Conservation (phyloP, 768 basidiomycete species). For the Boletus rubroflammeus region DNA sequence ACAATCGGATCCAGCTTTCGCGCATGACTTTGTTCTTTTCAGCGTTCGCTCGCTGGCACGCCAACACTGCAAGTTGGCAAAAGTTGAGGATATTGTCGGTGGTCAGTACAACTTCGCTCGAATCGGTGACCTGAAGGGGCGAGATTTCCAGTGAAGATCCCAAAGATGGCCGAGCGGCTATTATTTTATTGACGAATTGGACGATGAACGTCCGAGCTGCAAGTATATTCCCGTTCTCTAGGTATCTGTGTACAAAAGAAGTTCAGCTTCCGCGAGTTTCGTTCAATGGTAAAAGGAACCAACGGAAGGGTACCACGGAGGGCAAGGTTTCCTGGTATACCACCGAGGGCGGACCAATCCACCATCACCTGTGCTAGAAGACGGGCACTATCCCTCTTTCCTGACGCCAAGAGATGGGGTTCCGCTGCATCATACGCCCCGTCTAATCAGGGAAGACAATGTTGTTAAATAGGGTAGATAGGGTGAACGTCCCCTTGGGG, state of each 20-base stretch:
- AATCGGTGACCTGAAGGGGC: slow-evolving; percentile 42
- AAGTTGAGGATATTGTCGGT: slow-evolving; percentile 81
- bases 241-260: slow-evolving; percentile 46
- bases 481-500: neutral
- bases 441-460: slow-evolving; percentile 45
- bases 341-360: slow-evolving; percentile 64
- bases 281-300: slow-evolving; percentile 10
- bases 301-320: slow-evolving; percentile 84
- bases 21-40: slow-evolving; percentile 72
- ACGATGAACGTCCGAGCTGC: slow-evolving; percentile 89
- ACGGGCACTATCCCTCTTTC: slow-evolving; percentile 85
- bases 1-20: slow-evolving; percentile 82
- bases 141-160: slow-evolving; percentile 38
- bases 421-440: slow-evolving; percentile 74
- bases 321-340: slow-evolving; percentile 69
- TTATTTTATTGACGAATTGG: slow-evolving; percentile 66
- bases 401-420: slow-evolving; percentile 77
- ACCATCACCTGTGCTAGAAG: slow-evolving; percentile 83
- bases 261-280: slow-evolving; percentile 1
- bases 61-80: slow-evolving; percentile 80
- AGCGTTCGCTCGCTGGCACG: slow-evolving; percentile 84
- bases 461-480: neutral
- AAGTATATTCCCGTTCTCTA: slow-evolving; percentile 86
- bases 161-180: slow-evolving; percentile 43
- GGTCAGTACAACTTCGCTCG: slow-evolving; percentile 70